These are phyloP conservation scores for Plantago major DNA, from an alignment of 257 asterid genomes.

Conservation along the genomic window DNA sequence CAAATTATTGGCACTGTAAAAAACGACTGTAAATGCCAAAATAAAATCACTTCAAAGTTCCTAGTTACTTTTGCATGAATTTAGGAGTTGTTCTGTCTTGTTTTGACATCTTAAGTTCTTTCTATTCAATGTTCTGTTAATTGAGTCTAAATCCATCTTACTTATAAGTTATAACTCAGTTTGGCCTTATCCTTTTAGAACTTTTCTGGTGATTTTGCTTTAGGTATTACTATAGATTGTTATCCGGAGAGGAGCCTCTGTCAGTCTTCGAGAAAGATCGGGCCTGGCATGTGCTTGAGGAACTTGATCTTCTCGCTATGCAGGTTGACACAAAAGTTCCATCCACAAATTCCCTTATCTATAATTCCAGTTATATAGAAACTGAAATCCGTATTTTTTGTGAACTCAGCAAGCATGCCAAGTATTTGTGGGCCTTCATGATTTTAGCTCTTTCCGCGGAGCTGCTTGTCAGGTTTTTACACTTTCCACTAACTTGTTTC, in stretches of 20 bases:
- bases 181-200: constrained; percentile 13
- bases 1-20: neutral
- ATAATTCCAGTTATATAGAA: neutral
- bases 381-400: constrained; percentile 11
- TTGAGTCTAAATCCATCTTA: constrained; percentile 11
- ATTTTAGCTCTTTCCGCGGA: constrained; percentile 92
- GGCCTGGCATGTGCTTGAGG: constrained; percentile 90
- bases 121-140: constrained; percentile 2
- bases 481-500: constrained; percentile 6
- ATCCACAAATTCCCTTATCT: neutral
- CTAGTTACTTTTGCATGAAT: constrained; percentile 8
- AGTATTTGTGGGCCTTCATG: constrained; percentile 77
- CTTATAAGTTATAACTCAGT: neutral
- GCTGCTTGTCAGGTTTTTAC: constrained; percentile 82
- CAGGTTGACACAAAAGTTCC: constrained; percentile 44
- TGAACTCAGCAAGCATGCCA: constrained; percentile 74
- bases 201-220: constrained; percentile 21
- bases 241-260: constrained; percentile 60
- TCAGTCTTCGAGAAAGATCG: constrained; percentile 74
- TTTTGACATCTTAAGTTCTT: neutral
- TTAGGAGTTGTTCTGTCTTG: neutral
- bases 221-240: constrained; percentile 79
- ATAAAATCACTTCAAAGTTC: neutral
- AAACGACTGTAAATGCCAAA: neutral
- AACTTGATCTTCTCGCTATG: constrained; percentile 66